These are phyloP conservation scores for Russula virescens DNA, from an alignment of 768 basidiomycete species.

Conservation along the genomic window DNA sequence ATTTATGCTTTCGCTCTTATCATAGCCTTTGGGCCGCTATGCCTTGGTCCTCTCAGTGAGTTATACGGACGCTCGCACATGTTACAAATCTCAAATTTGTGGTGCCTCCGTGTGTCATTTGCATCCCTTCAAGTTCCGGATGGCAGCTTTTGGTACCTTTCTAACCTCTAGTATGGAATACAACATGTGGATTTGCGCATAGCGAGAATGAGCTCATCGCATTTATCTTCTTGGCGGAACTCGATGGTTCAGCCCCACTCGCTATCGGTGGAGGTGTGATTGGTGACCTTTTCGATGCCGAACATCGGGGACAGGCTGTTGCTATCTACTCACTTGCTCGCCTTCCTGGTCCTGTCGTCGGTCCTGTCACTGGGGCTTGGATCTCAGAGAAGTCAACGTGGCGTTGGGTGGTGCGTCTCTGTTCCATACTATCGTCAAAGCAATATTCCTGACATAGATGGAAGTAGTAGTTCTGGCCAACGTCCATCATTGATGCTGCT, in stretches of 20 bases:
- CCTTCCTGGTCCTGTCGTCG: slow-evolving; percentile 58
- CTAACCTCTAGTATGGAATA: slow-evolving; percentile 44
- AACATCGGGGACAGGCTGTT: slow-evolving; percentile 61
- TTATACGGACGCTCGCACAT: slow-evolving; percentile 63
- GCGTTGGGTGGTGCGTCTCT: slow-evolving; percentile 61
- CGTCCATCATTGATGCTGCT: slow-evolving; percentile 48
- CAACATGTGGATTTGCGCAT: slow-evolving; percentile 53
- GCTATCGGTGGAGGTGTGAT: slow-evolving; percentile 61
- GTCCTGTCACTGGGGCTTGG: slow-evolving; percentile 61
- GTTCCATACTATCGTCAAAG: not conserved
- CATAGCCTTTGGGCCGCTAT: slow-evolving; percentile 43
- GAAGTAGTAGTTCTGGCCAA: slow-evolving; percentile 60
- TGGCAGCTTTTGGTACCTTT: not conserved
- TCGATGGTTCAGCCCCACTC: slow-evolving; percentile 70
- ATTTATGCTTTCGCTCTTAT: not conserved
- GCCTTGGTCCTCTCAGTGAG: slow-evolving; percentile 61
- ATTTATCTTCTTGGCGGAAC: slow-evolving; percentile 62
- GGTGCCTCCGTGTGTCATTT: slow-evolving; percentile 48
- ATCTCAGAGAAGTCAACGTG: slow-evolving; percentile 60
- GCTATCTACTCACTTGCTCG: slow-evolving; percentile 63
- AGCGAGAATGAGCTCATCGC: slow-evolving; percentile 53
- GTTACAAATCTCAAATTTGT: slow-evolving; percentile 55
- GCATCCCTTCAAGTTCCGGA: not conserved
- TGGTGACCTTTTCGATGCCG: slow-evolving; percentile 55
- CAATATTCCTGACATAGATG: not conserved